These are phyloP conservation scores for Boletales sp. DNA, from an alignment of 768 basidiomycete genomes.

Conservation along the genomic window DNA sequence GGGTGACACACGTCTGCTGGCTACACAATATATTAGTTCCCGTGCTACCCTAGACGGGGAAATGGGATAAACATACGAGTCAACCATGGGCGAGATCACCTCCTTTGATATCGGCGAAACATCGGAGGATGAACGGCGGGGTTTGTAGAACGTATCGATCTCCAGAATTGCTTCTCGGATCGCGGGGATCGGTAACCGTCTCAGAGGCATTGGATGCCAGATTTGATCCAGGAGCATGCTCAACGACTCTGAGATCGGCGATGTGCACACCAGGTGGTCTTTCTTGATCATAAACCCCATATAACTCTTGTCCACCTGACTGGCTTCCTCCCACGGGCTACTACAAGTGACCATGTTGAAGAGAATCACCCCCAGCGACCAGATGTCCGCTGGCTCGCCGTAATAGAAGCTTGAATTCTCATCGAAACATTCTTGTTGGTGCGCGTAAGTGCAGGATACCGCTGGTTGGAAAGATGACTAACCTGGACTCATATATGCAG, in stretches of 20 bases:
- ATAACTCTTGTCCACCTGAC: not conserved
- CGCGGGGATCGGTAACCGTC: slow-evolving; percentile 17
- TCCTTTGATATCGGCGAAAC: not conserved
- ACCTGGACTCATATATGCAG: slow-evolving; percentile 72
- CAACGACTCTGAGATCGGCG: slow-evolving; percentile 11
- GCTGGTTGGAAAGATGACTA: slow-evolving; percentile 18
- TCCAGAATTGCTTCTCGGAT: slow-evolving; percentile 12
- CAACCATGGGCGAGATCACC: not conserved
- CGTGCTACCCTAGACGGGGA: not conserved
- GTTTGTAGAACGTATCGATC: slow-evolving; percentile 14
- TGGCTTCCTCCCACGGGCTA: slow-evolving; percentile 18
- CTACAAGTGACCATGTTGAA: slow-evolving; percentile 73
- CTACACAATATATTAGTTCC: slow-evolving; percentile 6
- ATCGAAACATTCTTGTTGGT: slow-evolving; percentile 53
- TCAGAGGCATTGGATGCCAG: slow-evolving; percentile 11
- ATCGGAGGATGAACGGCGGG: no score
- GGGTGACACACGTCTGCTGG: slow-evolving; percentile 9
- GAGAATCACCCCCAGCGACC: slow-evolving; percentile 74
- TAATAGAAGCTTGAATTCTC: slow-evolving; percentile 28
- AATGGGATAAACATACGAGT: slow-evolving; percentile 9
- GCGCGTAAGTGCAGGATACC: slow-evolving; percentile 3
- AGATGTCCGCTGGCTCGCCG: slow-evolving; percentile 46
- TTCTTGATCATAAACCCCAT: not conserved
- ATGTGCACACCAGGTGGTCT: slow-evolving; percentile 1
- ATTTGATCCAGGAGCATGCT: slow-evolving; percentile 10